phyloP scores from a whole-genome alignment of 768 basidiomycete genomes.

The Lactarius trivialis region DNA sequence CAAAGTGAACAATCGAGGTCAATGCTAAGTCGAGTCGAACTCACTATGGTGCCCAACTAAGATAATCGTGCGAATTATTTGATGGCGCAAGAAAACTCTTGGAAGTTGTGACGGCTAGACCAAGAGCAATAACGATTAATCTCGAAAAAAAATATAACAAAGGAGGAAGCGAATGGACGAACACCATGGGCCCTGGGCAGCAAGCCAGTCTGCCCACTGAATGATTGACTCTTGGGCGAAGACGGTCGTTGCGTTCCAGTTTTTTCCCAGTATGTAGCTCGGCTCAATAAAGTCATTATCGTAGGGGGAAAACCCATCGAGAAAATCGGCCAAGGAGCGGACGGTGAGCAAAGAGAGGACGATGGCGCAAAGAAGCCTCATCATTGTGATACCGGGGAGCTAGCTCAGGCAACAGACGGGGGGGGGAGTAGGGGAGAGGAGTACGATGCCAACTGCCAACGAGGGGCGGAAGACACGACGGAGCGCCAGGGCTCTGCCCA shows the following conservation, averaged over 20 bases:
- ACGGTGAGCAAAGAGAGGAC: conserved; percentile 14
- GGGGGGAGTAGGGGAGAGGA: not conserved
- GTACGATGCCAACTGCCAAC: not conserved
- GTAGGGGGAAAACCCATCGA: conserved; percentile 10
- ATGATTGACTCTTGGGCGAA: conserved; percentile 18
- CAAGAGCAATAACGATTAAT: not conserved
- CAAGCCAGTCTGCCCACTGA: conserved; percentile 21
- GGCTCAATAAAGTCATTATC: conserved; percentile 20
- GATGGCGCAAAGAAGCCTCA: not conserved
- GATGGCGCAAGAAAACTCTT: conserved; percentile 10
- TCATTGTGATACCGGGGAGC: not conserved
- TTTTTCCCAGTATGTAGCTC: conserved; percentile 13
- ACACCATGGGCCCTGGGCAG: conserved; percentile 22
- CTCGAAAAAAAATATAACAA: not conserved
- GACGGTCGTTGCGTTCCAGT: conserved; percentile 11
- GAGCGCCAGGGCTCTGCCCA: conserved; percentile 25
- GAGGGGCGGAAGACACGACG: conserved; percentile 8
- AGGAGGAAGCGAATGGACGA: not conserved
- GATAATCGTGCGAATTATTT: conserved; percentile 18
- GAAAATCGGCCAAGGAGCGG: conserved; percentile 9
- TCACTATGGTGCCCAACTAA: conserved; percentile 22
- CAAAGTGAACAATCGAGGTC: not conserved
- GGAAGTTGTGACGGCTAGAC: conserved; percentile 24
- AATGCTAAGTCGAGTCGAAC: not conserved
- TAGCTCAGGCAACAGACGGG: not conserved